Conservation (phyloP, 1,284 basidiomycete genomes). For the Phlebopus sp. region DNA sequence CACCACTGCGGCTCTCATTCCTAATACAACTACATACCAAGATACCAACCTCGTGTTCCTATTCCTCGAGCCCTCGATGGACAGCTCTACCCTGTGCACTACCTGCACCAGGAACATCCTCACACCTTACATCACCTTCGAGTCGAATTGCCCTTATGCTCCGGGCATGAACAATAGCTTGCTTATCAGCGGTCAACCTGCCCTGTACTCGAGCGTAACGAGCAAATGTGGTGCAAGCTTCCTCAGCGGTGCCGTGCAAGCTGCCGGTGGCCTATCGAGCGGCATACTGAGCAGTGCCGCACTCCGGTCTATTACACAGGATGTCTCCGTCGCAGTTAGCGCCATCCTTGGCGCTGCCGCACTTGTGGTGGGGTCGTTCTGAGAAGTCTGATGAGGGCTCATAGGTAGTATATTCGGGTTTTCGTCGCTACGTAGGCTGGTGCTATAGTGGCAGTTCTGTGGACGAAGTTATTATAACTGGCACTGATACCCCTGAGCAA, state of each 20-base stretch:
- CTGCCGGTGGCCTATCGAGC: slow-evolving; percentile 58
- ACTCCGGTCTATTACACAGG: slow-evolving; percentile 21
- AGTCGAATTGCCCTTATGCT: slow-evolving; percentile 68
- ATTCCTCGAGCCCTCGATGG: slow-evolving; percentile 58
- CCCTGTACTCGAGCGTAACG: slow-evolving; percentile 62
- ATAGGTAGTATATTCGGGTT: slow-evolving; percentile 11
- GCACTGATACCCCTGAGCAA: slow-evolving; percentile 17
- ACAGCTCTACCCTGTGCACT: slow-evolving; percentile 64
- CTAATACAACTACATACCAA: slow-evolving; percentile 68
- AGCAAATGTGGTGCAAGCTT: slow-evolving; percentile 60
- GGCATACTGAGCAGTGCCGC: slow-evolving; percentile 34
- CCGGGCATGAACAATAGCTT: slow-evolving; percentile 65
- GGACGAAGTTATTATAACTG: slow-evolving; percentile 9
- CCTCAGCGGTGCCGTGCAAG: slow-evolving; percentile 60
- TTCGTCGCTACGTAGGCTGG: slow-evolving; percentile 25
- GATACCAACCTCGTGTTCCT: slow-evolving; percentile 75
- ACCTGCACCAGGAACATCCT: slow-evolving; percentile 77
- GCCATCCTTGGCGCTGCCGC: slow-evolving; percentile 29
- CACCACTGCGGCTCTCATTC: slow-evolving; percentile 38
- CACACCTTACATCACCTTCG: slow-evolving; percentile 72
- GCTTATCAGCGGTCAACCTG: slow-evolving; percentile 63
- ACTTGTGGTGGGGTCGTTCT: slow-evolving; percentile 20
- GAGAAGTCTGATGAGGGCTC: background rate
- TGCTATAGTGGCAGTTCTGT: too few species aligned
- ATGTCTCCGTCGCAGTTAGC: slow-evolving; percentile 23